Evolutionary conservation across 2,329 filamentous ascomycete genomes (phyloP).

Genomic region (Coniochaeta sp.): DNA sequence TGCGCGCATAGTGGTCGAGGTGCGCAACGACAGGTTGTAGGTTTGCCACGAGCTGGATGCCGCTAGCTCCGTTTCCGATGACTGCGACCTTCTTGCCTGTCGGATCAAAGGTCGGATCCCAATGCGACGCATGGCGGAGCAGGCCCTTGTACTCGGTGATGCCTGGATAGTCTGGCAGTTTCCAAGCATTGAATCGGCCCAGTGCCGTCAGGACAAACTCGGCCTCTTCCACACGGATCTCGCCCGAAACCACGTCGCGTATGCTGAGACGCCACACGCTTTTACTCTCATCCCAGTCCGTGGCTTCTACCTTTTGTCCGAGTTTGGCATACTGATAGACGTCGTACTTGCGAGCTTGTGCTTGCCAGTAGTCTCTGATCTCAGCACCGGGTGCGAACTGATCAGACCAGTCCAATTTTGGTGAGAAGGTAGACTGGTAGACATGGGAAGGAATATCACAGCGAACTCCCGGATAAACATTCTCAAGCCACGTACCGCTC

Average conservation of each 20-base stretch:
- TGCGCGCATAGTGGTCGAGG: constrained; percentile 58
- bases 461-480: constrained; percentile 55
- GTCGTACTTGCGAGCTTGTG: constrained; percentile 53
- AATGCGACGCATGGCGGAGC: constrained; percentile 54
- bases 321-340: constrained; percentile 53
- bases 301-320: constrained; percentile 44
- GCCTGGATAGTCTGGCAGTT: constrained; percentile 53
- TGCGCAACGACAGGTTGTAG: constrained; percentile 38
- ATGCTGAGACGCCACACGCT: constrained; percentile 50
- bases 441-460: constrained; percentile 65
- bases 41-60: constrained; percentile 48
- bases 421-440: constrained; percentile 61
- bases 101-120: constrained; percentile 44
- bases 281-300: constrained; percentile 44
- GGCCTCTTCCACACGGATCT: constrained; percentile 35
- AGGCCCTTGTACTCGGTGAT: constrained; percentile 45
- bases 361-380: constrained; percentile 60
- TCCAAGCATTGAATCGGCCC: constrained; percentile 60
- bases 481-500: constrained; percentile 48
- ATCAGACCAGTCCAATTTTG: constrained; percentile 62
- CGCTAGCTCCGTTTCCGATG: constrained; percentile 57
- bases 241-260: constrained; percentile 26
- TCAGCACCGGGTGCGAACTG: constrained; percentile 60
- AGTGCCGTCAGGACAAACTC: constrained; percentile 58
- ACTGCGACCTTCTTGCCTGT: constrained; percentile 44